Conservation (phyloP, 805 yeast genomes). For the Candida arabinofermentans region DNA sequence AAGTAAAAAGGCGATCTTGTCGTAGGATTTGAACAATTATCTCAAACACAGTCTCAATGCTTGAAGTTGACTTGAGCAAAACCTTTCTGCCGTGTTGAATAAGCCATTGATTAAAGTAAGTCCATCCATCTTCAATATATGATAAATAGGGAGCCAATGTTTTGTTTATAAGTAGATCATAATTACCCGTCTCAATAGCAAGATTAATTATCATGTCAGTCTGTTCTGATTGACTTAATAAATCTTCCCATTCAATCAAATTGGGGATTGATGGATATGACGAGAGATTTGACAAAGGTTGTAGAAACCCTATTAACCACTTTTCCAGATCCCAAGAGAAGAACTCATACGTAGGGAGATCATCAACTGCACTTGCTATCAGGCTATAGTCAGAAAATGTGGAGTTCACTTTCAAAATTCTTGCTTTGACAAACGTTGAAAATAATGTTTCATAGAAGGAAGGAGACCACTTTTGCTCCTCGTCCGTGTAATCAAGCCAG, state of each 20-base stretch:
- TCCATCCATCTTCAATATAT: constrained; percentile 11
- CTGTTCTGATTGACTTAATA: constrained; percentile 15
- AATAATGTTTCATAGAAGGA: constrained; percentile 5
- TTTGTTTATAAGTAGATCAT: constrained; percentile 7
- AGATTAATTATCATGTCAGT: constrained; percentile 15
- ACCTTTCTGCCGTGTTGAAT: constrained; percentile 11
- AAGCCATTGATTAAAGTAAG: constrained; percentile 20
- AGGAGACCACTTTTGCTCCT: neutral
- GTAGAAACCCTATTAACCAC: constrained; percentile 23
- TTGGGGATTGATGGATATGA: constrained; percentile 8
- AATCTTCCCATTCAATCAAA: constrained; percentile 19
- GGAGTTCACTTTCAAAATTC: constrained; percentile 17
- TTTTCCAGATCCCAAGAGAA: constrained; percentile 8
- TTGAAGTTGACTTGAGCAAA: neutral
- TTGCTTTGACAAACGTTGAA: constrained; percentile 17
- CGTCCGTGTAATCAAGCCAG: neutral
- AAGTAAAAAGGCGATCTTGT: constrained; percentile 17
- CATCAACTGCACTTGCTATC: neutral
- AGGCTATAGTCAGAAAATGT: constrained; percentile 10
- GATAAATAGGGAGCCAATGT: constrained; percentile 21
- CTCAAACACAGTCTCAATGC: constrained; percentile 7
- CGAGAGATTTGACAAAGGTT: constrained; percentile 19
- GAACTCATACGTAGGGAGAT: neutral
- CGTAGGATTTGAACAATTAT: constrained; percentile 17
- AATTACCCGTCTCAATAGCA: constrained; percentile 2